Evolutionary conservation across 306 rosid species (phyloP).

Genomic region (Prunus davidiana): DNA sequence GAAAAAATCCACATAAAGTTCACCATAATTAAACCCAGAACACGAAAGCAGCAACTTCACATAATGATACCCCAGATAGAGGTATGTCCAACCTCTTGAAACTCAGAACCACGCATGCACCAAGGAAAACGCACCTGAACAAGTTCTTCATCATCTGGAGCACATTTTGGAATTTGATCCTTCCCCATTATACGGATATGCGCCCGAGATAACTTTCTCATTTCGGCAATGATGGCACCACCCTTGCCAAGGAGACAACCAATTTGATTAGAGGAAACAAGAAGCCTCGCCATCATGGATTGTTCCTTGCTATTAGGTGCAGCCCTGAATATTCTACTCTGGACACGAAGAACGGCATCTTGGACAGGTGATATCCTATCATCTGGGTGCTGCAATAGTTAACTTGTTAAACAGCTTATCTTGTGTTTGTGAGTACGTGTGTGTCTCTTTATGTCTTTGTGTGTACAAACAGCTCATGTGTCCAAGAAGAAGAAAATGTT

Average conservation of each 20-base stretch:
- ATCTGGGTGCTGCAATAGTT: slow-evolving; percentile 79
- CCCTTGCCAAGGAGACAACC: slow-evolving; percentile 98
- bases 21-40: neutral
- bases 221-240: slow-evolving; percentile 85
- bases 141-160: slow-evolving; percentile 84
- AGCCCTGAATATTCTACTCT: slow-evolving; percentile 69
- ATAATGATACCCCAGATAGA: neutral
- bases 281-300: slow-evolving; percentile 65
- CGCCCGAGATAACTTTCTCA: slow-evolving; percentile 90
- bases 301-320: slow-evolving; percentile 67
- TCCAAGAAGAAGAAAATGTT: neutral
- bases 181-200: slow-evolving; percentile 83
- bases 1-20: slow-evolving; percentile 16
- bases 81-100: slow-evolving; percentile 1
- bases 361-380: slow-evolving; percentile 91
- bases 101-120: neutral
- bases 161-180: slow-evolving; percentile 85
- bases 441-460: neutral
- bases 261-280: slow-evolving; percentile 79
- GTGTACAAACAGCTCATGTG: neutral
- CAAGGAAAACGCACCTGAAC: slow-evolving; percentile 60
- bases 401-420: slow-evolving; percentile 27
- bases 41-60: neutral
- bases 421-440: neutral
- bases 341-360: slow-evolving; percentile 93